phyloP scores from a whole-genome alignment of 2,329 filamentous ascomycete species.

The Trichoderma sp. region DNA sequence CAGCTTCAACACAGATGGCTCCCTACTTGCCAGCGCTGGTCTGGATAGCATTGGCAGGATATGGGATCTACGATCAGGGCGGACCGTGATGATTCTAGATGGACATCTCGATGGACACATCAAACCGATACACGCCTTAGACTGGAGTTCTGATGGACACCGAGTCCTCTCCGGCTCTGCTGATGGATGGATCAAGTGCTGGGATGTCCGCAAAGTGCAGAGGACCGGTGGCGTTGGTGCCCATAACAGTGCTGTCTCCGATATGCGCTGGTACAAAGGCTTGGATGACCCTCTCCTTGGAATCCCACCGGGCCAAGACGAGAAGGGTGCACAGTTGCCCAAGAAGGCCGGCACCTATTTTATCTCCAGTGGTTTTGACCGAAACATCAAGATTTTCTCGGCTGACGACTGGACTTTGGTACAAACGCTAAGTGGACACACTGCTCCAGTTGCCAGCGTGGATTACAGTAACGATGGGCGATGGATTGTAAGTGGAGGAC shows the following conservation, averaged over 20 bases:
- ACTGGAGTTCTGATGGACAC: conserved; percentile 90
- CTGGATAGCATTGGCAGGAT: conserved; percentile 91
- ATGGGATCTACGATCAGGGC: conserved; percentile 89
- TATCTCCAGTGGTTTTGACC: conserved; percentile 87
- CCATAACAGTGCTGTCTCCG: conserved; percentile 86
- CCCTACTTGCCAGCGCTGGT: conserved; percentile 85
- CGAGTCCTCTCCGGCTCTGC: conserved; percentile 89
- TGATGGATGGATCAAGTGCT: conserved; percentile 96
- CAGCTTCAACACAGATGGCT: conserved; percentile 87
- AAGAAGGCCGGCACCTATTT: conserved; percentile 92
- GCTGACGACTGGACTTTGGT: conserved; percentile 93
- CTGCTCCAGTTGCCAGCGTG: conserved; percentile 85
- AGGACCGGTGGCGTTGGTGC: conserved; percentile 83
- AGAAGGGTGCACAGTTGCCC: conserved; percentile 64
- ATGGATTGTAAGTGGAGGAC: conserved; percentile 93
- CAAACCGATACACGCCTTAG: conserved; percentile 86
- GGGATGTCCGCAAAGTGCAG: conserved; percentile 89
- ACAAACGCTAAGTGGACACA: conserved; percentile 85
- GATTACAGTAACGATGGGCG: conserved; percentile 82
- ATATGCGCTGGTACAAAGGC: conserved; percentile 92
- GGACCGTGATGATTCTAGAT: conserved; percentile 94
- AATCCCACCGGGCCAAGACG: conserved; percentile 56
- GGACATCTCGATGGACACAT: conserved; percentile 78
- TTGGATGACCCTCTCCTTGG: conserved; percentile 69
- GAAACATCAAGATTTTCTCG: conserved; percentile 91